A percentile compares a stretch with the other conserved stretches of the same genome.
These are phyloP conservation scores for Cytospora piceae DNA, from an alignment of 2,329 filamentous ascomycete species.

Conservation along the genomic window DNA sequence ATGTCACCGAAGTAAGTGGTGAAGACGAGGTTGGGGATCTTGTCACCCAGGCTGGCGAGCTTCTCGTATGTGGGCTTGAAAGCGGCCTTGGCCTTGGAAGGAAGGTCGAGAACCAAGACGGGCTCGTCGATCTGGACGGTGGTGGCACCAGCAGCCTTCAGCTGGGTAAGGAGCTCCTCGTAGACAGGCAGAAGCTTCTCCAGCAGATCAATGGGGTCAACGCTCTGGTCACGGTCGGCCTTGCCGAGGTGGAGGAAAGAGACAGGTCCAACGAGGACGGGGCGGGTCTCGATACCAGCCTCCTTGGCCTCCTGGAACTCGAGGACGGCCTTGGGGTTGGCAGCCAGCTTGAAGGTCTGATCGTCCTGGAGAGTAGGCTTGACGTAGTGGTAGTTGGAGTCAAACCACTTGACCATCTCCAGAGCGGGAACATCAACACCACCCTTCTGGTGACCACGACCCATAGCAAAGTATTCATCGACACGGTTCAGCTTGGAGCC, in stretches of 20 bases:
- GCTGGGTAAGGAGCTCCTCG: conserved; percentile 86
- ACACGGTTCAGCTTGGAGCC: conserved; percentile 84
- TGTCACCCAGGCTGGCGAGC: conserved; percentile 73
- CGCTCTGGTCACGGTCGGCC: conserved; percentile 92
- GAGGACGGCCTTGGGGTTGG: conserved; percentile 87
- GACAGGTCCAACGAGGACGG: conserved; percentile 92
- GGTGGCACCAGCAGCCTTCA: conserved; percentile 96
- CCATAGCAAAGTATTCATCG: conserved; percentile 99
- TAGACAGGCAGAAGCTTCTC: conserved; percentile 94
- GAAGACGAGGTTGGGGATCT: conserved; percentile 85
- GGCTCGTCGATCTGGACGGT: conserved; percentile 99
- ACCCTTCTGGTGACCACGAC: conserved; percentile 95
- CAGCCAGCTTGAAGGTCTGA: conserved; percentile 90
- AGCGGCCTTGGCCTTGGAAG: conserved; percentile 86
- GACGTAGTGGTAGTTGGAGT: conserved; percentile 99
- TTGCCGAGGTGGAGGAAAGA: conserved; percentile 98
- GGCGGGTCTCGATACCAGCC: conserved; percentile 88
- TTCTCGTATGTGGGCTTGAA: conserved; percentile 99
- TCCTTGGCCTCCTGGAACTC: conserved; percentile 99
- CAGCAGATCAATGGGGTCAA: conserved; percentile 91
- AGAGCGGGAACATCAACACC: conserved; percentile 89
- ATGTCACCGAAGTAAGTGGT: conserved; percentile 99
- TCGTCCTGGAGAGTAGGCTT: conserved; percentile 97
- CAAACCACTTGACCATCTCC: conserved; percentile 99
- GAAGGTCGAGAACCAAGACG: conserved; percentile 91